Percentiles rank a stretch among this genome's conserved stretches.
phyloP scores from a whole-genome alignment of 345 rosid genomes.

The Acer saccharum region DNA sequence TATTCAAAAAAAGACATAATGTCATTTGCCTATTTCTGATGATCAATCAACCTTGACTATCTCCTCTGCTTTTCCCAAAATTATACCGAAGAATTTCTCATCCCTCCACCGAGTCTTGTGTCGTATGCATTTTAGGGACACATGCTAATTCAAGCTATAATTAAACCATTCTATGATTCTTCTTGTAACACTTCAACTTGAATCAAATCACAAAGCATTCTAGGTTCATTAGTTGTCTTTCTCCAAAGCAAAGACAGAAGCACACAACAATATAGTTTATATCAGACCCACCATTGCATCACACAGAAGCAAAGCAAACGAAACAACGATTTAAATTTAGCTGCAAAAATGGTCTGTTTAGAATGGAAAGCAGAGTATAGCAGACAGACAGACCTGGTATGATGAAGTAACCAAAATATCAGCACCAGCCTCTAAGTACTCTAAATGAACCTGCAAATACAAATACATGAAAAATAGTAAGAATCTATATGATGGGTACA shows the following conservation, averaged over 20 bases:
- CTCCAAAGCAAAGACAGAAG: neutral
- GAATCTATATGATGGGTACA: neutral
- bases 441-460: slow-evolving; percentile 72
- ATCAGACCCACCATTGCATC: neutral
- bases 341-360: neutral
- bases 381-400: slow-evolving; percentile 61
- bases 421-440: slow-evolving; percentile 93
- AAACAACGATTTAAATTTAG: neutral
- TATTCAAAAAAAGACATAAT: neutral
- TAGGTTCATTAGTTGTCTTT: neutral
- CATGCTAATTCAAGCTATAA: neutral
- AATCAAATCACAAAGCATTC: neutral
- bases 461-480: neutral
- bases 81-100: neutral
- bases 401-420: slow-evolving; percentile 87
- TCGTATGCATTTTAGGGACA: neutral
- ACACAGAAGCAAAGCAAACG: neutral
- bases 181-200: neutral
- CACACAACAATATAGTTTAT: neutral
- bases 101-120: neutral
- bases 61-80: neutral
- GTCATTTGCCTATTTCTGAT: neutral
- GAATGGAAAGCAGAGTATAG: neutral
- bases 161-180: no score
- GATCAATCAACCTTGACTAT: neutral